A percentile compares a stretch with the other conserved stretches of the same genome.
phyloP scores from a whole-genome alignment of 768 basidiomycete genomes.

The Pisolithus albus region DNA sequence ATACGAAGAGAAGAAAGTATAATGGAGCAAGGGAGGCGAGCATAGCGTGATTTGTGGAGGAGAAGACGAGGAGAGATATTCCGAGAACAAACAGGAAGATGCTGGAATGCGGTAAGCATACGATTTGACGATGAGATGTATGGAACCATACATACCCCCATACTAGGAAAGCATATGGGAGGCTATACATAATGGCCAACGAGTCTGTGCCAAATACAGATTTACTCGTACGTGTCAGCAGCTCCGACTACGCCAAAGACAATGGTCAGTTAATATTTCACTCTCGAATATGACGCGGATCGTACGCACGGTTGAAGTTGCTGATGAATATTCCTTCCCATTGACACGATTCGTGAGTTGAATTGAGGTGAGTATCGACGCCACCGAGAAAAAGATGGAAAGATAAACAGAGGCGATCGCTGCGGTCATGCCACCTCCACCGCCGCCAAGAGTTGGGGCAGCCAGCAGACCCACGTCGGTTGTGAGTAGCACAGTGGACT shows the following conservation, averaged over 20 bases:
- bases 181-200: conserved; percentile 42
- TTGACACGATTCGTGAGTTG: conserved; percentile 22
- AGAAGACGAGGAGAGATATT: conserved; percentile 3
- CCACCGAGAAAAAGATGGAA: conserved; percentile 5
- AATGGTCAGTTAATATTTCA: background rate
- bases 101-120: background rate
- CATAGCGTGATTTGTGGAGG: background rate
- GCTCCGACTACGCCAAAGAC: background rate
- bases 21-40: background rate
- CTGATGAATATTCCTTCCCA: conserved; percentile 28
- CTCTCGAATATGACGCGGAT: background rate
- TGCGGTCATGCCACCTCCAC: background rate
- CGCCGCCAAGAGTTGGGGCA: conserved; percentile 22
- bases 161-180: conserved; percentile 46
- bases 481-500: conserved; percentile 31
- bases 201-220: conserved; percentile 32
- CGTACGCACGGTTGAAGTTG: conserved; percentile 33
- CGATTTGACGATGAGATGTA: background rate
- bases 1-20: background rate
- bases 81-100: conserved; percentile 7
- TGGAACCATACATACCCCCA: conserved; percentile 45
- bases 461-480: conserved; percentile 30
- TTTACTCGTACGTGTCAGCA: conserved; percentile 8
- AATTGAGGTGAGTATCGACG: conserved; percentile 7
- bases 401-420: conserved; percentile 4